A percentile compares a stretch with the other conserved stretches of the same genome.
These are phyloP conservation scores for Elongisporangium senticosum DNA, from an alignment of 352 stramenopile species.

Conservation along the genomic window DNA sequence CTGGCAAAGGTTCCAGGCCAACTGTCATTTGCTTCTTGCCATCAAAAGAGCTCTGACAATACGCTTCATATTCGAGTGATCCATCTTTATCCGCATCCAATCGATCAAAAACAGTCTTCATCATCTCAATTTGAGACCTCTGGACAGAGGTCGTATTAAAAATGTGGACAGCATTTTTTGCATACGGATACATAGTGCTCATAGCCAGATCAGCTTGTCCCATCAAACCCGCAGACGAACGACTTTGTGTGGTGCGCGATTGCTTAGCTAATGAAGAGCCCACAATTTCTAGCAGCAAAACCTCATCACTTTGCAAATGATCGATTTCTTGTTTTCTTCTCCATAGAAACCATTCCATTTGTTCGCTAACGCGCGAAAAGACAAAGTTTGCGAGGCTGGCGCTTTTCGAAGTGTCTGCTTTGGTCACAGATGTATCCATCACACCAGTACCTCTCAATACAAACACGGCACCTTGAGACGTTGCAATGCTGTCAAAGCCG, in stretches of 20 bases:
- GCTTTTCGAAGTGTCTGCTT: background rate
- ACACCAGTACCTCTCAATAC: conserved; percentile 39
- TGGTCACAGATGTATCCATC: background rate
- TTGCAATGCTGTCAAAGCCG: conserved; percentile 40
- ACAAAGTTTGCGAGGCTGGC: conserved; percentile 53
- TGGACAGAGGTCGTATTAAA: conserved; percentile 47
- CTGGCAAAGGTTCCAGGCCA: background rate
- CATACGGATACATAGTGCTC: conserved; percentile 48
- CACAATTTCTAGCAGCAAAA: conserved; percentile 9
- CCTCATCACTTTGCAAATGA: conserved; percentile 47
- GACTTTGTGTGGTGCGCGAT: background rate
- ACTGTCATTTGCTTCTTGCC: background rate
- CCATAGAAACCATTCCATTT: conserved; percentile 79
- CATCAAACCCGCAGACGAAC: background rate
- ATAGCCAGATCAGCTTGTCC: background rate
- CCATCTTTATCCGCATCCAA: conserved; percentile 33
- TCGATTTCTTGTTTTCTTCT: conserved; percentile 68
- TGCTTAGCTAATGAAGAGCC: background rate
- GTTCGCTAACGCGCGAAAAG: conserved; percentile 51
- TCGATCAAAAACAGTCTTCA: conserved; percentile 24
- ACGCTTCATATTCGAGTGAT: conserved; percentile 13
- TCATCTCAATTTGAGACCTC: conserved; percentile 42
- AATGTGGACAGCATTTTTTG: conserved; percentile 38
- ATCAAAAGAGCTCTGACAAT: background rate
- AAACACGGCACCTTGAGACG: conserved; percentile 39